Base-by-base conservation (phyloP, 192 early-diverging fungal species). In the Spinellus fusiger region DNA sequence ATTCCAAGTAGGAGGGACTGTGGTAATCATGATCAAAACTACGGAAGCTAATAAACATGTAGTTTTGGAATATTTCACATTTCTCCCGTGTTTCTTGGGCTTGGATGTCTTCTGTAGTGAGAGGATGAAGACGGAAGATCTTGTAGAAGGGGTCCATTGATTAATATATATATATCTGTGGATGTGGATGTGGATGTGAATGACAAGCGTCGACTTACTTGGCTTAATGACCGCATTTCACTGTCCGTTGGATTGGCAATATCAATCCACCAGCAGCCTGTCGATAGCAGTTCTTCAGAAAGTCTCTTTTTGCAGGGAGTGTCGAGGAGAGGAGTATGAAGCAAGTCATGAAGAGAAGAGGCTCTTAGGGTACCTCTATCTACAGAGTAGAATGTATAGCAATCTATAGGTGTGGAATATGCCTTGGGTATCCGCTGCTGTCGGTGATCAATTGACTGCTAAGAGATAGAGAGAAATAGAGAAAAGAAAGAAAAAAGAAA, bases 41-140 rank as follows among this genome's bases (percentile, higher is more conserved):
- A 37, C 92, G 79, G 65, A 96, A 94, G 62, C 88, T 88, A 15
- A 97, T 84, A 80, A 98, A 98, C 67, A 90, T 91, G 73, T 99
- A 99, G 63, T 91, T 80, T 10, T 75, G 69, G 61, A 90, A 95
- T 1, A 87, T 73, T 71, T 99, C 95, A 50, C 91, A 91, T 66
- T 97, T 98, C 78, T 99, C 97, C 8, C 95, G 83, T 12, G 88
- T 81, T 58, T 93, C 90, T 47, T 92, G 84, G 8, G 86, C 88
- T 54, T 81, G 75, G 49, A 99, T 94, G 68, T 99, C 97, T 77
- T 99, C 93, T 18, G 80, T 64, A 4, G 90, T 91, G 32, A 92
- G 74, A 12, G 90, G 89, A 74, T 93, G 90, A 38, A 92, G 73
- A 12, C 74, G 77, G 69, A 93, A 86, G 12, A 85, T 66, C 61